These are phyloP conservation scores for Trypanosoma lewisi DNA, from an alignment of 208 protist species.

Conservation along the genomic window DNA sequence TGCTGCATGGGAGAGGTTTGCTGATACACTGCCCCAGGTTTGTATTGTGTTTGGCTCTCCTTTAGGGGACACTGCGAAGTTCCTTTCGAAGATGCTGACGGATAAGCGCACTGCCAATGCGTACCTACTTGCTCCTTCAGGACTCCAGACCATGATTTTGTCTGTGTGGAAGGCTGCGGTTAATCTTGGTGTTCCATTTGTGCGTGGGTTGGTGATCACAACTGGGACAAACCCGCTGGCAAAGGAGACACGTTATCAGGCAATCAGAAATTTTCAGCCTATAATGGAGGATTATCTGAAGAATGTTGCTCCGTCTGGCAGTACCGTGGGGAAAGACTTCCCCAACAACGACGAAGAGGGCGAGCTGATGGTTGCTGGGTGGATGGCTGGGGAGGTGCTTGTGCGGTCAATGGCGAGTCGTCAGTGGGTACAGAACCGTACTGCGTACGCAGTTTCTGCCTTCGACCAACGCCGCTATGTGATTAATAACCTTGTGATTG, in stretches of 20 bases:
- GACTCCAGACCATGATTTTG: neutral
- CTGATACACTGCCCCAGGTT: slow-evolving; percentile 8
- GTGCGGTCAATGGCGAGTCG: neutral
- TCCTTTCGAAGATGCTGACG: slow-evolving; percentile 17
- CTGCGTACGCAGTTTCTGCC: slow-evolving; percentile 7
- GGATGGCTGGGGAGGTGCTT: slow-evolving; percentile 10
- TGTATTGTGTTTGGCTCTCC: slow-evolving; percentile 22
- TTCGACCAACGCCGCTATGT: slow-evolving; percentile 48
- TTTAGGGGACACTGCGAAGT: neutral
- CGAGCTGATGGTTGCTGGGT: slow-evolving; percentile 5
- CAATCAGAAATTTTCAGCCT: slow-evolving; percentile 20
- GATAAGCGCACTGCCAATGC: slow-evolving; percentile 17
- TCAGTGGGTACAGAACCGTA: neutral
- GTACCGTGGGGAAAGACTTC: neutral
- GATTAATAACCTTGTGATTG: slow-evolving; percentile 36
- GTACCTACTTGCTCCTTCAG: slow-evolving; percentile 13
- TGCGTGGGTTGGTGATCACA: slow-evolving; percentile 19
- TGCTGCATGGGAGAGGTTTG: slow-evolving; percentile 11
- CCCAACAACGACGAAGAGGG: neutral
- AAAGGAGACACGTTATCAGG: slow-evolving; percentile 9
- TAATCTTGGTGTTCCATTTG: neutral
- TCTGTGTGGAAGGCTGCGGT: neutral
- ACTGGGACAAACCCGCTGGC: slow-evolving; percentile 24
- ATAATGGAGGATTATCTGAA: slow-evolving; percentile 22
- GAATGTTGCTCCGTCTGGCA: neutral